Evolutionary conservation across 352 stramenopile species (phyloP), one percentile per base, ranked within the genome.

Genomic region (Globisporangium perplexum): DNA sequence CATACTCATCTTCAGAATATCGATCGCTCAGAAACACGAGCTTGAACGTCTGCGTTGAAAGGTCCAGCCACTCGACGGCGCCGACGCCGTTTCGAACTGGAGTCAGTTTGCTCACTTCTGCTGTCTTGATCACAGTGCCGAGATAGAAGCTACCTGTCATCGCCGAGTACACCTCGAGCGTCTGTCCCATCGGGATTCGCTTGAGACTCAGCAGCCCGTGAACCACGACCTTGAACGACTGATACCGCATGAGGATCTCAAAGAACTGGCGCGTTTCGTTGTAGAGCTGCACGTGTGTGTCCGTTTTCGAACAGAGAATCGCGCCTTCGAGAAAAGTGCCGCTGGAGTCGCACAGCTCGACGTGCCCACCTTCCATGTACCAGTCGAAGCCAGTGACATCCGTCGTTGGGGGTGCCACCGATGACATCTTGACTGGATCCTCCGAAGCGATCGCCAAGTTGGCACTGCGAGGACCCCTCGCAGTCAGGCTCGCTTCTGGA

Each of bases 201-300:
- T 82, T 83, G 15, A 86, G 45, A 26, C 36, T 68, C 22, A 70
- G 23, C 0, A 86, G 43, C 0, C 75, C 75, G 17, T 84, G 72
- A 44, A 86, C 64, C 45, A 86, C 60, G 39, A 79, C 75, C 53
- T 81, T 84, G 50, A 86, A 79, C 26, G 64, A 46, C 57, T 86
- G 75, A 7, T 35, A 22, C 2, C 18, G 8, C 7, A 62, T 59
- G 2, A 47, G 26, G 31, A 86, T 62, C 52, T 81, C 68, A 41
- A 86, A 86, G 52, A 83, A 83, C 30, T 75, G 71, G 0, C 53
- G 64, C 7, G 31, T 53, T 26, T 86, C 75, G 39, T 74, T 86
- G 71, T 77, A 84, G 0, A 86, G 49, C 12, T 84, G 75, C 1
- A 84, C 53, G n/a, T 64, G 60, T 0, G 57, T 53, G 3, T 67